Percentiles rank a stretch among this genome's conserved stretches.
phyloP scores from a whole-genome alignment of 2,329 filamentous ascomycete genomes.

The Trichoderma lentiforme region DNA sequence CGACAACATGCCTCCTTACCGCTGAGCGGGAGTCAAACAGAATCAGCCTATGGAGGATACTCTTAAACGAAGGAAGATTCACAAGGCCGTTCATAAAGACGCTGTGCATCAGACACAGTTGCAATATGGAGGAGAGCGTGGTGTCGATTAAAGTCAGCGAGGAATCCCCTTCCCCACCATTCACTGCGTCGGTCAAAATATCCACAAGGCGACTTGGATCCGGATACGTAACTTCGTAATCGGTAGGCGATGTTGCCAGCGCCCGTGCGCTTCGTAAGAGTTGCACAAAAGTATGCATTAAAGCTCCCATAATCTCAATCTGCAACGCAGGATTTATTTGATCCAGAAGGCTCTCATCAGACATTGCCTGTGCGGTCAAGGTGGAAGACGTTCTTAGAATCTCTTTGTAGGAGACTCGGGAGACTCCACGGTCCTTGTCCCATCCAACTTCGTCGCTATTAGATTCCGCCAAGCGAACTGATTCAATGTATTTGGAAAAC shows the following conservation, averaged over 20 bases:
- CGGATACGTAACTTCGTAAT: neutral
- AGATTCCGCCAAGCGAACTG: constrained; percentile 32
- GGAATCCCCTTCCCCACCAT: constrained; percentile 23
- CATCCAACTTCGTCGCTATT: neutral
- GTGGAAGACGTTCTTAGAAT: constrained; percentile 42
- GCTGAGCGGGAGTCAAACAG: constrained; percentile 28
- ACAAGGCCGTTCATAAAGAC: constrained; percentile 31
- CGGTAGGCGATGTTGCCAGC: neutral
- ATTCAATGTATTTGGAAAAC: constrained; percentile 59
- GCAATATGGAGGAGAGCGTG: constrained; percentile 29
- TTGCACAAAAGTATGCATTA: constrained; percentile 30
- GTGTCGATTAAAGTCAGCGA: constrained; percentile 27
- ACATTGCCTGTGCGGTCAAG: constrained; percentile 59
- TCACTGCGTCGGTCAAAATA: constrained; percentile 28
- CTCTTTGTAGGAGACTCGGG: constrained; percentile 11
- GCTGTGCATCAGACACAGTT: constrained; percentile 27
- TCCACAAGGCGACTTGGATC: constrained; percentile 22
- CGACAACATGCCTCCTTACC: constrained; percentile 31
- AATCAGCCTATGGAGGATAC: constrained; percentile 26
- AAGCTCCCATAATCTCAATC: constrained; percentile 27
- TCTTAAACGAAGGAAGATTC: constrained; percentile 23
- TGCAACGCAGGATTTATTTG: constrained; percentile 27
- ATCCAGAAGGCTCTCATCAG: constrained; percentile 51
- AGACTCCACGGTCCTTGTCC: neutral
- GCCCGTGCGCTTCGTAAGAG: constrained; percentile 27